Conservation (phyloP, 257 asterid species). For the Coffea eugenioides region DNA sequence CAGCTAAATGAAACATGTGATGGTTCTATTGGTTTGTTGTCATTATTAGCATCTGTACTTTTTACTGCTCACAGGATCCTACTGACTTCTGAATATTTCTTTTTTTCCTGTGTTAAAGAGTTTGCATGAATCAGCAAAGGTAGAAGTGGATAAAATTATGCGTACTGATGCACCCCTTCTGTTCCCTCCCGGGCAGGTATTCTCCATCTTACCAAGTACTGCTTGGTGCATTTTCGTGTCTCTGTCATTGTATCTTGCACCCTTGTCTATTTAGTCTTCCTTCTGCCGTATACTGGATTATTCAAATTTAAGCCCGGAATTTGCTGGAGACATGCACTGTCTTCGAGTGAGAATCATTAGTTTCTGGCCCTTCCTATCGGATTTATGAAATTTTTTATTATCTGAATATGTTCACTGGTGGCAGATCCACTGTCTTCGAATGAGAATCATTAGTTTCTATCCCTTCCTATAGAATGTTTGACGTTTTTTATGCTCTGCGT, state of each 20-base stretch:
- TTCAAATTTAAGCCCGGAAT: background rate
- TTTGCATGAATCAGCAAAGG: constrained; percentile 64
- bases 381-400: too few relatives aligned
- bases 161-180: constrained; percentile 91
- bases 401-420: background rate
- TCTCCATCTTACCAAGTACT: background rate
- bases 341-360: too few relatives aligned
- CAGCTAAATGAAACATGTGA: background rate
- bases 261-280: background rate
- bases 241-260: background rate
- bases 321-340: too few relatives aligned
- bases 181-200: constrained; percentile 93
- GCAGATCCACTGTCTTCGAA: background rate
- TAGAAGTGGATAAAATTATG: constrained; percentile 82
- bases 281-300: background rate
- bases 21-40: background rate
- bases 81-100: background rate
- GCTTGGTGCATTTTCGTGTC: background rate
- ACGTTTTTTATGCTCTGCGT: background rate
- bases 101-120: constrained; percentile 33
- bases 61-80: background rate
- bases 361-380: too few relatives aligned
- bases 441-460: background rate
- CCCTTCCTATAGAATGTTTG: background rate
- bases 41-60: background rate